Conservation (phyloP, 768 basidiomycete species). For the Russula earlei region DNA sequence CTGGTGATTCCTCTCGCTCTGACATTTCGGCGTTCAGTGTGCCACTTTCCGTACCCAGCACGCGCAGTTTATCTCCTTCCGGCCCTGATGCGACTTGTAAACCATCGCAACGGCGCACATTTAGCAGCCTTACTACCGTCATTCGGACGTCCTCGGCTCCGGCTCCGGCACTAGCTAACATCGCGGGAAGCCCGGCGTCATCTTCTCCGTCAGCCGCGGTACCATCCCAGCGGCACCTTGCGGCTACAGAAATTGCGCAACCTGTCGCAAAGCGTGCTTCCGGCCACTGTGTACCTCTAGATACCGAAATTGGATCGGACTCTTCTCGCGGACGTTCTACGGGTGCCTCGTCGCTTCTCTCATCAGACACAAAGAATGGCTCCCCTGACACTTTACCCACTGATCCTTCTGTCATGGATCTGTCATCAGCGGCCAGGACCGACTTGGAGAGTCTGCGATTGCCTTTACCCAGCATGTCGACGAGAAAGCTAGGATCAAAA, state of each 20-base stretch:
- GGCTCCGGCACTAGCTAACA: not conserved
- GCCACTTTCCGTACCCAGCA: not conserved
- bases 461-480: not conserved
- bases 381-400: slow-evolving; percentile 17
- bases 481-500: not conserved
- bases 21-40: slow-evolving; percentile 4
- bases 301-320: slow-evolving; percentile 5
- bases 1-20: slow-evolving; percentile 7
- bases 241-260: not conserved
- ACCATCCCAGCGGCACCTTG: not conserved
- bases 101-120: not conserved
- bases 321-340: slow-evolving; percentile 16
- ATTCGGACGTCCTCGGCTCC: not conserved
- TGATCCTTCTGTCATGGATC: slow-evolving; percentile 17
- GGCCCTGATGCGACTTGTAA: not conserved
- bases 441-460: slow-evolving; percentile 6
- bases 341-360: slow-evolving; percentile 12
- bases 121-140: not conserved
- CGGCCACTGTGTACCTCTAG: not conserved
- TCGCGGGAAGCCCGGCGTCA: not conserved
- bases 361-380: slow-evolving; percentile 8
- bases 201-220: not conserved
- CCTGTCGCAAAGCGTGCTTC: slow-evolving; percentile 7
- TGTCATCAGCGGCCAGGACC: slow-evolving; percentile 3
- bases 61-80: slow-evolving; percentile 3